A percentile compares a stretch with the other conserved stretches of the same genome.
phyloP scores from a whole-genome alignment of 129 eudicot species.

The Flaveria robusta region DNA sequence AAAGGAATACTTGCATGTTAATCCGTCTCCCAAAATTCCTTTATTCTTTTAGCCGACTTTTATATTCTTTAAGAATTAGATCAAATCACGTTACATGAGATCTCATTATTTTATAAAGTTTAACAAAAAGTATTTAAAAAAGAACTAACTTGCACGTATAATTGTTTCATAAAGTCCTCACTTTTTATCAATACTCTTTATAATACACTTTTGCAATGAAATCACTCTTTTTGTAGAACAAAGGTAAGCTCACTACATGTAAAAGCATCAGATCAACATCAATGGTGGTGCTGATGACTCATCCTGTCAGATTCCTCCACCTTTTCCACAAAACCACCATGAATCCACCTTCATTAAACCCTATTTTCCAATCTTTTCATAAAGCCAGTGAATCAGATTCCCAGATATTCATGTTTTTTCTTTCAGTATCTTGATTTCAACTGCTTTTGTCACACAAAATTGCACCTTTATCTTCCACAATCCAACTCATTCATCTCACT shows the following conservation, averaged over 20 bases:
- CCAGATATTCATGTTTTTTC: constrained; percentile 14
- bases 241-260: constrained; percentile 15
- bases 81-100: no score
- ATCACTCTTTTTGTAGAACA: constrained; percentile 12
- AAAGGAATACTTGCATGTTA: no score
- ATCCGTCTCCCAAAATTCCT: no score
- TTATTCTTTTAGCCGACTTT: no score
- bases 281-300: constrained; percentile 28
- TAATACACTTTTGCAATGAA: constrained; percentile 14
- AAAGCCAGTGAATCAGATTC: constrained; percentile 18
- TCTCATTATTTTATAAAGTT: no score
- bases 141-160: neutral
- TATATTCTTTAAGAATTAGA: no score
- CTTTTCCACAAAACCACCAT: constrained; percentile 17
- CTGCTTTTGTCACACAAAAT: no score
- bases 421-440: neutral
- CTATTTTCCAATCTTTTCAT: constrained; percentile 4
- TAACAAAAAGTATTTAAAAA: no score
- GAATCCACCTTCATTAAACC: constrained; percentile 22
- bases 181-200: constrained; percentile 25
- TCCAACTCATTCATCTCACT: no score
- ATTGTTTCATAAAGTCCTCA: constrained; percentile 15
- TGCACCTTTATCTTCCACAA: no score
- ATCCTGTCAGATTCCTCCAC: constrained; percentile 30
- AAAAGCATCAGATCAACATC: constrained; percentile 16